Base-by-base conservation (phyloP, 2,329 filamentous ascomycete species). In the Aspergillus sp. region DNA sequence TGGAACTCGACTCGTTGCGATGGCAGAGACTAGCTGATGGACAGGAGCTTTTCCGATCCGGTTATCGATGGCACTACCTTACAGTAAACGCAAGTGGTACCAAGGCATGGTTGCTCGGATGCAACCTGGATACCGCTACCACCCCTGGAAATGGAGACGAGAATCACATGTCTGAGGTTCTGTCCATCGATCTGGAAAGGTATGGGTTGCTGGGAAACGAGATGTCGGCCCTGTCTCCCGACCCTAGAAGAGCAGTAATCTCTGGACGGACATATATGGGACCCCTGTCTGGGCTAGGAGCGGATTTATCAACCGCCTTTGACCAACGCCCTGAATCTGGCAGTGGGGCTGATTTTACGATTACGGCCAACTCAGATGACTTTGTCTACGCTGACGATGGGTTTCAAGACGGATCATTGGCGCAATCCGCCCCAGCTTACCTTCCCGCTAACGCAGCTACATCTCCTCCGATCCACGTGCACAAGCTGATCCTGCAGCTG, bases 51-150 rank as follows among this genome's bases (percentile, higher is more conserved):
- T 99, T 97, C 77, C 90, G 90, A 65, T 81, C 87, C 0, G 91
- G 90, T n/a, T 98, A 95, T 73, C 86, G 93, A 59, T 99, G 95
- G 95, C 93, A 98, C 73, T 99, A 99, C 72, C 98, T 95, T 73
- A 96, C 92, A 3, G 90, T 97, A 76, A 96, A 97, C 70, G 88
- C 95, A 60, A 91, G 96, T 67, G 93, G 93, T 6, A 97, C 95
- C 6, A 96, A 96, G 71, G 95, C 92, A 7, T 99, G 95, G 93
- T 81, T 99, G 23, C 82, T 99, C n/a, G 95, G 95, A 8, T 97
- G 92, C 68, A 90, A 90, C 2, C 88, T 90, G 3, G 91, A 96
- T 41, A 78, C 82, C 17, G 80, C 83, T 6, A 86, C 87, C 48
- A 88, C 88, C 40, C 80, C 88, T 15, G 88, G 84, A 2, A 83